These are phyloP conservation scores for Lotus japonicus DNA, from an alignment of 306 rosid species.

Conservation along the genomic window DNA sequence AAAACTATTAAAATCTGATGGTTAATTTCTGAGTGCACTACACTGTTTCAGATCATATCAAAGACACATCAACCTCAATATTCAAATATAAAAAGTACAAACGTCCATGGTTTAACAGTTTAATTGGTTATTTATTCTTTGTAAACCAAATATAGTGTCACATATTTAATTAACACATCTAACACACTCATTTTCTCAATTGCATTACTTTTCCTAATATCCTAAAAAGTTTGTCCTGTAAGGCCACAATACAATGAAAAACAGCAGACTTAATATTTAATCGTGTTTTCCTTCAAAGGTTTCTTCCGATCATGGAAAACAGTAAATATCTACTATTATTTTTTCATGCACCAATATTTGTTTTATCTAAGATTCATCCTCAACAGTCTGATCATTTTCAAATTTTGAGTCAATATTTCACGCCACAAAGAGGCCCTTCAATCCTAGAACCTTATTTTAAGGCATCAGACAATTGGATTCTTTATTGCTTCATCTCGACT, in stretches of 20 bases:
- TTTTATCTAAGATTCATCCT: background rate
- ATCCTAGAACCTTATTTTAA: background rate
- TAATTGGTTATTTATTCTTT: background rate
- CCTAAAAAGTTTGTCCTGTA: background rate
- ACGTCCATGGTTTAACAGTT: no score
- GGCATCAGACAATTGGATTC: background rate
- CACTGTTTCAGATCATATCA: no score
- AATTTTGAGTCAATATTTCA: no score
- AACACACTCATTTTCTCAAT: background rate
- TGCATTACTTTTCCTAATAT: background rate
- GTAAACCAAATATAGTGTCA: background rate
- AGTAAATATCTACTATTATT: background rate
- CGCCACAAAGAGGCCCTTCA: no score
- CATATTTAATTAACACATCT: background rate
- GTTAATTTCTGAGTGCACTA: no score
- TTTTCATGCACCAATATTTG: background rate
- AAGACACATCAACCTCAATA: no score
- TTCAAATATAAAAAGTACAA: no score
- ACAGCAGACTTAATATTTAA: background rate
- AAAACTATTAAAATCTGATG: no score
- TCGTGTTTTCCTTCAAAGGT: background rate
- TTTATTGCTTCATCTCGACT: background rate
- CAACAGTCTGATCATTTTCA: no score
- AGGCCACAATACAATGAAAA: background rate
- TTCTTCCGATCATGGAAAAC: background rate